phyloP scores from a whole-genome alignment of 768 basidiomycete genomes.

The Pisolithus sp. region DNA sequence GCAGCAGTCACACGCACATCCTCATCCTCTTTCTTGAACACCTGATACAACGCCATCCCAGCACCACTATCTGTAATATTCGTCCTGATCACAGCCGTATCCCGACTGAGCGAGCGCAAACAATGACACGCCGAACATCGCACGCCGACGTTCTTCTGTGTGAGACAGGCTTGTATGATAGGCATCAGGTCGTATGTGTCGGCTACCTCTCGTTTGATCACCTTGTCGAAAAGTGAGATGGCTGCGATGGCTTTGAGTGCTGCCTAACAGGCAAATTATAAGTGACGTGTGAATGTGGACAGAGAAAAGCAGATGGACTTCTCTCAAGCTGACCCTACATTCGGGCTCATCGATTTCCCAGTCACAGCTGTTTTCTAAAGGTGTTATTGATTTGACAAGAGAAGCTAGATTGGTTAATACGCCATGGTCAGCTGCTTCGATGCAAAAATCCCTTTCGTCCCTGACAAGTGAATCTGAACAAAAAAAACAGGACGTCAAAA shows the following conservation, averaged over 20 bases:
- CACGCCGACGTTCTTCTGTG: conserved; percentile 63
- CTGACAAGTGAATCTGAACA: conserved; percentile 55
- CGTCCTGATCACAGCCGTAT: conserved; percentile 74
- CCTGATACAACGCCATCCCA: conserved; percentile 60
- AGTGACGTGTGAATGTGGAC: background rate
- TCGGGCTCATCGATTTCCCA: conserved; percentile 72
- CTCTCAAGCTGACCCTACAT: conserved; percentile 47
- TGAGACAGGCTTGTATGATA: conserved; percentile 46
- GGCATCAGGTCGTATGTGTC: conserved; percentile 52
- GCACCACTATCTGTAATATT: conserved; percentile 79
- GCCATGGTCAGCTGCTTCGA: conserved; percentile 64
- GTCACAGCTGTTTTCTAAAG: conserved; percentile 37
- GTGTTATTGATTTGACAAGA: conserved; percentile 50
- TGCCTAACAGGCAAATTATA: conserved; percentile 38
- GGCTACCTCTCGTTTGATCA: conserved; percentile 63
- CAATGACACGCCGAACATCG: conserved; percentile 86
- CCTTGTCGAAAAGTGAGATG: conserved; percentile 65
- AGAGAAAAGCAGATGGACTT: conserved; percentile 36
- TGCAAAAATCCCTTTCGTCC: conserved; percentile 63
- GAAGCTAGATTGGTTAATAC: conserved; percentile 49
- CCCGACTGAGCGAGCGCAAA: conserved; percentile 71
- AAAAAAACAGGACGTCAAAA: background rate
- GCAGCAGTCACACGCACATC: conserved; percentile 67
- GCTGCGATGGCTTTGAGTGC: conserved; percentile 69
- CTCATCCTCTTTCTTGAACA: conserved; percentile 52